Conservation (phyloP, 176 grass and related monocot genomes). For the Eragrostis nindensis region DNA sequence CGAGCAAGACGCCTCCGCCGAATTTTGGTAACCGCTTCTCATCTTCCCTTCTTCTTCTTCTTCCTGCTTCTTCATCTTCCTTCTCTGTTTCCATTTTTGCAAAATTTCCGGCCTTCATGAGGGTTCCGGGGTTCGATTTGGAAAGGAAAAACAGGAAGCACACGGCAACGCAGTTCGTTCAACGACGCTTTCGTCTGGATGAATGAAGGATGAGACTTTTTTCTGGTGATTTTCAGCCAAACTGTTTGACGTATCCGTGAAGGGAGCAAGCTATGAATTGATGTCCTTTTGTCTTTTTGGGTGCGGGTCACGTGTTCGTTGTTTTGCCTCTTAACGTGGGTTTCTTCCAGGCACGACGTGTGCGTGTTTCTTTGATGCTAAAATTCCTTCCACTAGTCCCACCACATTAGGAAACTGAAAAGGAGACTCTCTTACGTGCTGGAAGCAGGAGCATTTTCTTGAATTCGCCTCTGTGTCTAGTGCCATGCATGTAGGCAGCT, state of each 20-base stretch:
- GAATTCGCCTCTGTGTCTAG: not conserved
- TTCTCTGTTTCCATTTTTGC: not conserved
- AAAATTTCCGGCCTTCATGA: no score
- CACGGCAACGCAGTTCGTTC: not conserved
- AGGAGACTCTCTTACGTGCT: not conserved
- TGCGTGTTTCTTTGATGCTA: constrained; percentile 9
- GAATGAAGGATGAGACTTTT: no score
- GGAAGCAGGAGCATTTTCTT: not conserved
- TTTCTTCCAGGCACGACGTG: not conserved
- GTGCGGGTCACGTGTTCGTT: not conserved
- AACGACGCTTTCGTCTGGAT: not conserved
- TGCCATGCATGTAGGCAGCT: not conserved
- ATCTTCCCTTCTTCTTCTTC: not conserved
- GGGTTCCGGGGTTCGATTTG: not conserved
- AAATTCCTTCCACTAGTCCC: not conserved
- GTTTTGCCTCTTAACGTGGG: not conserved
- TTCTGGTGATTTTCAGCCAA: not conserved
- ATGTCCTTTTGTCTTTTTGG: not conserved
- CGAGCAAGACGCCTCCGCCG: not conserved
- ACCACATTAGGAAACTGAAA: not conserved
- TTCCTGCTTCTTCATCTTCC: not conserved
- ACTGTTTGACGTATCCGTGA: not conserved
- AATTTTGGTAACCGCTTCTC: not conserved
- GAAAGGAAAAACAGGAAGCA: not conserved
- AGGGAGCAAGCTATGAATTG: not conserved